Percentiles rank a stretch among this genome's conserved stretches.
Conservation (phyloP, 2,329 filamentous ascomycete genomes). For the Xylariaceae sp. region DNA sequence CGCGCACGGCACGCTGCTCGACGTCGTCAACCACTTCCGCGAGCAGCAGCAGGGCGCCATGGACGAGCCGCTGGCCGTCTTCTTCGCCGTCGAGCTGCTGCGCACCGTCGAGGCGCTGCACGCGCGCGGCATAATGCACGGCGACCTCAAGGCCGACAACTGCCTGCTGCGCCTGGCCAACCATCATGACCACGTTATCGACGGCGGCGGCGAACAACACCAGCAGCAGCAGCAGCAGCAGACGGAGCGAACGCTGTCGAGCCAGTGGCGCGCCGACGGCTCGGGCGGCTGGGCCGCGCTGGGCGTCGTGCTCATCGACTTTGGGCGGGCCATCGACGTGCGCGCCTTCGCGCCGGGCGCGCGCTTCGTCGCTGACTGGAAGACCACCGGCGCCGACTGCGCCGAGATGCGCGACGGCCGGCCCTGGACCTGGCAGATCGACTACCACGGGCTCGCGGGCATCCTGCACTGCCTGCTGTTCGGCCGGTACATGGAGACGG, state of each 20-base stretch:
- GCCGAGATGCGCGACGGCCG: constrained; percentile 90
- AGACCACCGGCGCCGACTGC: constrained; percentile 79
- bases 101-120: constrained; percentile 86
- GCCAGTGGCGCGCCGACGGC: constrained; percentile 67
- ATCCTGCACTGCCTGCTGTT: constrained; percentile 85
- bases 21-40: constrained; percentile 82
- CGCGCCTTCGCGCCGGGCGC: constrained; percentile 68
- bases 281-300: constrained; percentile 70
- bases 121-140: constrained; percentile 71
- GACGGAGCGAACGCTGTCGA: constrained; percentile 45
- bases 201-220: constrained; percentile 16
- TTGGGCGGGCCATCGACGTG: constrained; percentile 93
- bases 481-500: constrained; percentile 87
- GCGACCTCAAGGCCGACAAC: constrained; percentile 93
- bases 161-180: constrained; percentile 78
- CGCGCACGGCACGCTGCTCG: constrained; percentile 86
- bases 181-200: constrained; percentile 21
- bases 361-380: constrained; percentile 93
- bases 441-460: constrained; percentile 88
- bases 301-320: constrained; percentile 85
- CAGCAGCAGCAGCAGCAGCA: constrained; percentile 14
- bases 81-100: constrained; percentile 86
- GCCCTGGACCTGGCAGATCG: constrained; percentile 96
- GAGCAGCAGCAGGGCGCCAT: constrained; percentile 66
- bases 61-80: constrained; percentile 90